phyloP scores from a whole-genome alignment of 352 stramenopile genomes.

The Pythium rhizo-oryzae region DNA sequence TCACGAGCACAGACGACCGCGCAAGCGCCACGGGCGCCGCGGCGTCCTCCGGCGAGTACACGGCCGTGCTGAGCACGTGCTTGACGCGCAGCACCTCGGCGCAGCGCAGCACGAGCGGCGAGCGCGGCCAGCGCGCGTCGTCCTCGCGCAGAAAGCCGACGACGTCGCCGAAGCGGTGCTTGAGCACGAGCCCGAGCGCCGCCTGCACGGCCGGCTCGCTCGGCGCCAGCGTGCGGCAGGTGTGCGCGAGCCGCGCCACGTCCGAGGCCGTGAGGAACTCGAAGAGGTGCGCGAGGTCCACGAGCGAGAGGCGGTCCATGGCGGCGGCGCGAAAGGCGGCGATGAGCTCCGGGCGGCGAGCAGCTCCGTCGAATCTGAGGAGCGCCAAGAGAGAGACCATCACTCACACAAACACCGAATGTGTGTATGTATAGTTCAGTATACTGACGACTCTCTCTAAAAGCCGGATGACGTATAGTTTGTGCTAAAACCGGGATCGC shows the following conservation, averaged over 20 bases:
- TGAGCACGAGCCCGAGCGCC: conserved; percentile 63
- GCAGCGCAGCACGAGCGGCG: conserved; percentile 52
- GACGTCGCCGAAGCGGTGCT: conserved; percentile 54
- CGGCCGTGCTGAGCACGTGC: conserved; percentile 43
- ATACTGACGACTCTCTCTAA: neutral
- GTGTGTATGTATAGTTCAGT: conserved; percentile 2
- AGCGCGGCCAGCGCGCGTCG: conserved; percentile 61
- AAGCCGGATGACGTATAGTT: conserved; percentile 12
- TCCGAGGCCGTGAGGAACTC: conserved; percentile 62
- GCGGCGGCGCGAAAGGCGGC: neutral
- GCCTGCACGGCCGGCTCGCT: conserved; percentile 42
- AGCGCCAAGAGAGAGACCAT: conserved; percentile 21
- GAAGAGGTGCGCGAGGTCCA: conserved; percentile 61
- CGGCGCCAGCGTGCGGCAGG: conserved; percentile 46
- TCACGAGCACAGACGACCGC: conserved; percentile 56
- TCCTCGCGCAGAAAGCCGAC: conserved; percentile 55
- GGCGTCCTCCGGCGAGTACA: conserved; percentile 48
- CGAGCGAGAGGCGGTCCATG: conserved; percentile 68
- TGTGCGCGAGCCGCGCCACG: conserved; percentile 48
- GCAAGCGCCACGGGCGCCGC: conserved; percentile 25
- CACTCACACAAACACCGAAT: conserved; percentile 15
- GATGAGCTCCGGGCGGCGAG: neutral
- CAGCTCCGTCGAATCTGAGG: conserved; percentile 28
- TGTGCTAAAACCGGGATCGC: conserved; percentile 3
- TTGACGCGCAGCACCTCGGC: conserved; percentile 72